Conservation (phyloP, 2,329 filamentous ascomycete genomes). For the Sclerotinia subarctica region DNA sequence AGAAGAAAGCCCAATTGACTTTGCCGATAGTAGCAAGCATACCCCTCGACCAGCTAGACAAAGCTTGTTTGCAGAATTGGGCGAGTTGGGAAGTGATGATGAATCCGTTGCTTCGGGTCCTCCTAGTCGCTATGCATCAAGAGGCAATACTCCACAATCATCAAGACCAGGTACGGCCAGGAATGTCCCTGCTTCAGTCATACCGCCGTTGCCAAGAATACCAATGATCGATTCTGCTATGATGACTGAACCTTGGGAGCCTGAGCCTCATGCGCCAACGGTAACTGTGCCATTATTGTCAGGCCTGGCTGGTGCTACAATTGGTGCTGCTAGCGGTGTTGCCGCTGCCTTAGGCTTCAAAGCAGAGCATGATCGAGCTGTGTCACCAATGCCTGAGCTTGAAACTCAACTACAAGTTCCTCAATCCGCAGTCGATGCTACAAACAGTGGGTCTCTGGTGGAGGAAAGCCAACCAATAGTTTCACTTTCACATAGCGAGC, state of each 20-base stretch:
- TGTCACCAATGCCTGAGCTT: neutral
- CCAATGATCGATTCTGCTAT: conserved; percentile 57
- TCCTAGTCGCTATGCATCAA: conserved; percentile 49
- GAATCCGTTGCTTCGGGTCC: conserved; percentile 52
- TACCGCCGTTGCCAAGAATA: conserved; percentile 50
- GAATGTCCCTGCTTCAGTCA: conserved; percentile 43
- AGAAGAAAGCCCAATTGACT: conserved; percentile 58
- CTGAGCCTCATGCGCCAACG: conserved; percentile 32
- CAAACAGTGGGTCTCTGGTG: neutral
- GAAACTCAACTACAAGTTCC: neutral
- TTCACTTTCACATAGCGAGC: conserved; percentile 1
- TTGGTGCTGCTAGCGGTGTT: conserved; percentile 1
- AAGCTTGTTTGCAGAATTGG: conserved; percentile 88
- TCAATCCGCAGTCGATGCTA: neutral
- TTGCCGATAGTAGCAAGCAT: conserved; percentile 48
- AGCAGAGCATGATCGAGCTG: neutral
- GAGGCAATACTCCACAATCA: conserved; percentile 46
- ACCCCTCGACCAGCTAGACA: conserved; percentile 58
- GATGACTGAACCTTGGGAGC: conserved; percentile 58
- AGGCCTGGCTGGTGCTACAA: conserved; percentile 5
- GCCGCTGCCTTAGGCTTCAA: conserved; percentile 5
- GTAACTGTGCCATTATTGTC: conserved; percentile 28
- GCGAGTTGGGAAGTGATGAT: conserved; percentile 69
- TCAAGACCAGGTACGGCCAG: conserved; percentile 37
- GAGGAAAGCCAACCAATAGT: neutral